Base-by-base conservation (phyloP, 768 basidiomycete species). In the Lentinula raphanica region DNA sequence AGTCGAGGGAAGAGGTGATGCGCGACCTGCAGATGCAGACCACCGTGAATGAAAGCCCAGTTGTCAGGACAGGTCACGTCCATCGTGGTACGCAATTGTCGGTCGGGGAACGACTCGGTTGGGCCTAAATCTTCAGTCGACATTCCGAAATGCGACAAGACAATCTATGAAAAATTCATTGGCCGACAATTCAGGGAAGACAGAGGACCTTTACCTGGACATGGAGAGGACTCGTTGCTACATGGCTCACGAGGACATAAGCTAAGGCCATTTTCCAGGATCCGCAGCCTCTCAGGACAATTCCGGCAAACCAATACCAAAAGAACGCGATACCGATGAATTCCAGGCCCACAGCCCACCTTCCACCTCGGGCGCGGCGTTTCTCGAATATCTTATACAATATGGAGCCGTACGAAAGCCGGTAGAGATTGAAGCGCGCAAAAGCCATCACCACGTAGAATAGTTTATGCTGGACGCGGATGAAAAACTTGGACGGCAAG, bases 1-100 rank as follows among this genome's bases (percentile, higher is more conserved):
- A 98, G 78, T 11, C 97, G 87, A 19, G 97, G 97, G 76, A 98
- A 98, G 59, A 98, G 81, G 71, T 98, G 95, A 65, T 99, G 97
- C 2, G 96, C 94, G 42, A 98, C 92, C 72, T 99, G 97, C 12
- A 98, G 84, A 65, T 99, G 93, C 19, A 99, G 82, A n/a, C 97
- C 97, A 11, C 97, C 97, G 66, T 99, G 97, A 32, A 99, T 73
- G 67, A 94, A 98, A 53, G 82, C 90, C 64, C 98, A 79, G 31
- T 84, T 83, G 1, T 87, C 79, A 2, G 86, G 83, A 72, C 97
- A 98, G 60, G 91, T 83, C 40, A 99, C 93, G 70, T 99, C 97
- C 45, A 92, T 89, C 0, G 97, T 98, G n/a, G 97, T 99, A 49
- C 97, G 89, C 65, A 99, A 76, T 70, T 99, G 97, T 15, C 97